These are phyloP conservation scores for Ganoderma sp. DNA, from an alignment of 1,284 basidiomycete genomes.

Conservation along the genomic window DNA sequence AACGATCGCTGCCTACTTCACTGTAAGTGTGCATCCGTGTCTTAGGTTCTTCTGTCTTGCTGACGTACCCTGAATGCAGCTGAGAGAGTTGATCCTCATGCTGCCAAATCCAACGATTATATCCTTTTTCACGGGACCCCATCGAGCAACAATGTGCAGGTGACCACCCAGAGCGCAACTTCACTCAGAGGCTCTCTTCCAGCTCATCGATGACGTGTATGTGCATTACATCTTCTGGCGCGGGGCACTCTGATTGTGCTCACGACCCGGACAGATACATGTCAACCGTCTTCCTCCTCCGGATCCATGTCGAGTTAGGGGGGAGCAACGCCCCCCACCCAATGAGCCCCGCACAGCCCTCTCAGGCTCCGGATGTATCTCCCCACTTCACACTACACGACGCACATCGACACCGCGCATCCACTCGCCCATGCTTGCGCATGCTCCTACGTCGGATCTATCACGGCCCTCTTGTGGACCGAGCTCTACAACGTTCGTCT, in stretches of 20 bases:
- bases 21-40: too few species aligned
- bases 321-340: too few species aligned
- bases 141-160: neutral
- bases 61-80: neutral
- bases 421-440: neutral
- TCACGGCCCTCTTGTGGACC: constrained; percentile 6
- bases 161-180: neutral
- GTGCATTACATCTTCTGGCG: neutral
- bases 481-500: too few species aligned
- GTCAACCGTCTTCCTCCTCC: neutral
- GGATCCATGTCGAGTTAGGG: neutral
- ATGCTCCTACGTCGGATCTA: neutral
- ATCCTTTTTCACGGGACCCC: neutral
- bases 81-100: neutral
- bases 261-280: neutral
- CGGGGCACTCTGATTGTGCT: too few species aligned
- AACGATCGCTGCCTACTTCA: constrained; percentile 10
- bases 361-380: too few species aligned
- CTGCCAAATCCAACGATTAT: neutral
- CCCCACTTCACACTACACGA: too few species aligned
- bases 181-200: neutral
- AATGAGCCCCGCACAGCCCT: too few species aligned
- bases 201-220: neutral
- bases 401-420: too few species aligned
- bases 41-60: too few species aligned